phyloP scores from a whole-genome alignment of 2,329 filamentous ascomycete species.

The Penicillium verrucosum region DNA sequence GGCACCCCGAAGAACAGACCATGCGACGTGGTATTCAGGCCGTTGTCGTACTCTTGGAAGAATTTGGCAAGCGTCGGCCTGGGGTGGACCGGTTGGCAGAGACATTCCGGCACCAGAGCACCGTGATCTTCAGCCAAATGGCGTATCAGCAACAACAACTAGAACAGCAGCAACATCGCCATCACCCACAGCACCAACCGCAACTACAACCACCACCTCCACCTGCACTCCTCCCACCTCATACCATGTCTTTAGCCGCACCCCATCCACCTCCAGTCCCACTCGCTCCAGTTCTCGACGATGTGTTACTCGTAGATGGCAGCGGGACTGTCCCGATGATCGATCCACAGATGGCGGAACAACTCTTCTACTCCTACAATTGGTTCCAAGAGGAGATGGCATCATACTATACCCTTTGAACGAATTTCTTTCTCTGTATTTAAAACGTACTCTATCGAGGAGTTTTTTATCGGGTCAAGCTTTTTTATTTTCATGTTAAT shows the following conservation, averaged over 20 bases:
- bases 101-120: constrained; percentile 40
- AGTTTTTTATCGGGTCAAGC: not conserved
- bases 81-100: constrained; percentile 38
- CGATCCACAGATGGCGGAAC: constrained; percentile 37
- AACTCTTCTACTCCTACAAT: constrained; percentile 39
- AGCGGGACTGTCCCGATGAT: constrained; percentile 32
- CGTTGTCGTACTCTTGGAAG: constrained; percentile 36
- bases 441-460: not conserved
- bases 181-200: constrained; percentile 17
- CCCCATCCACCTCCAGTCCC: constrained; percentile 26
- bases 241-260: constrained; percentile 19
- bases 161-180: constrained; percentile 21
- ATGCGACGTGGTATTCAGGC: constrained; percentile 39
- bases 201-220: constrained; percentile 6
- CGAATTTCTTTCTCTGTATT: constrained; percentile 9
- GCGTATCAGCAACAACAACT: constrained; percentile 35
- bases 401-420: constrained; percentile 38
- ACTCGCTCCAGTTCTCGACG: constrained; percentile 34
- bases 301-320: constrained; percentile 34
- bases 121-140: constrained; percentile 37
- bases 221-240: constrained; percentile 16
- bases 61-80: constrained; percentile 38
- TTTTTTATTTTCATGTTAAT: not conserved
- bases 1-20: constrained; percentile 37
- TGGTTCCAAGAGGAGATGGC: constrained; percentile 42